phyloP scores from a whole-genome alignment of 2,329 filamentous ascomycete species.

The Gaeumannomyces sp. region DNA sequence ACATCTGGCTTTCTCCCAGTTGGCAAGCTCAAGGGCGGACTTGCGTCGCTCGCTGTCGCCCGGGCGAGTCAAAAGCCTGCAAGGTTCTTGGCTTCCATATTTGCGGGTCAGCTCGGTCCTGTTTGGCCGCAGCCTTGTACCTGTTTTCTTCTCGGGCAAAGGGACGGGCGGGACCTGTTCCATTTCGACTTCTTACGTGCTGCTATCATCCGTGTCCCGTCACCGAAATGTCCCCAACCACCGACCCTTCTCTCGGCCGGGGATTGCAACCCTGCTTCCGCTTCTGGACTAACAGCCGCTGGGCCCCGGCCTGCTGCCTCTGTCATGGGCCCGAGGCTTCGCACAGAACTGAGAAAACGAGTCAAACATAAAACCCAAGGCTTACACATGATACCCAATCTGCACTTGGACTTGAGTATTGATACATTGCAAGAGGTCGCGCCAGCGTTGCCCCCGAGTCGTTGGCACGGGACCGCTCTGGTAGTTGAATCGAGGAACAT shows the following conservation, averaged over 20 bases:
- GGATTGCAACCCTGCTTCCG: not conserved
- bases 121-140: not conserved
- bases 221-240: not conserved
- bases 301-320: not conserved
- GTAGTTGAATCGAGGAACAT: not conserved
- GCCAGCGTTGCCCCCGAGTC: not conserved
- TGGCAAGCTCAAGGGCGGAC: not conserved
- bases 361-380: not conserved
- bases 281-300: not conserved
- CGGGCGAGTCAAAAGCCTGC: not conserved
- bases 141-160: not conserved
- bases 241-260: not conserved
- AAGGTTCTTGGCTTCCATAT: not conserved
- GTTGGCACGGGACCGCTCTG: not conserved
- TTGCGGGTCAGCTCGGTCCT: not conserved
- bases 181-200: not conserved
- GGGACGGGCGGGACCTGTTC: too few relatives aligned
- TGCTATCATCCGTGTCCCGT: not conserved
- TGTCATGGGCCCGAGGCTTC: not conserved
- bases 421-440: not conserved
- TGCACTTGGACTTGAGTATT: not conserved
- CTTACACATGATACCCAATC: not conserved
- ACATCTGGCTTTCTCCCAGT: not conserved
- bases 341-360: not conserved
- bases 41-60: not conserved